Base-by-base conservation (phyloP, 108 stramenopile genomes). In the Cyclostephanos invisitatus region DNA sequence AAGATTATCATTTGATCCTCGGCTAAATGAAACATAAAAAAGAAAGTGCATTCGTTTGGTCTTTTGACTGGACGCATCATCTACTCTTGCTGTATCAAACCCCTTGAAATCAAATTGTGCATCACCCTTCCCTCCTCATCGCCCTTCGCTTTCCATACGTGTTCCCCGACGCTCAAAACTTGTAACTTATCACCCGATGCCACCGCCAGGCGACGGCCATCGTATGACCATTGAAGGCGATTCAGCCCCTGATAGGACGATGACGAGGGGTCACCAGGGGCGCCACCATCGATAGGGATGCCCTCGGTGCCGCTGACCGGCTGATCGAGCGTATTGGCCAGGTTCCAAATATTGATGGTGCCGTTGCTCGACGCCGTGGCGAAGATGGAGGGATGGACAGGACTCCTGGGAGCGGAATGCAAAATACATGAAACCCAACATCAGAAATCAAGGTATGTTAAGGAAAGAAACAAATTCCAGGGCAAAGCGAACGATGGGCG, bases 341-440 rank as follows among this genome's bases (percentile, higher is more conserved):
- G 81, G 70, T 96, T 93, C 92, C 92, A 96, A 29, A 96, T 67
- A 24, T 89, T 86, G 37, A 96, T 47, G 20, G 86, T 90, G 28
- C 95, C 95, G 50, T 91, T 93, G 61, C 89, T 89, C 0, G 92
- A 90, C 20, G 90, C 89, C 10, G 92, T 90, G 32, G 91, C 91
- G 77, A 94, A 94, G 40, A 96, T 64, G 10, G 89, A 82, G 17
- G 93, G 89, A 69, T 94, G 90, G 17, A 81, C 67, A 0, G 96
- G 91, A 63, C 84, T 90, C 88, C 84, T 84, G 53, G 46, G 36
- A 21, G 59, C 20, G 49, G 8, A 29, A 36, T 29, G 64, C 42
- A 24, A 6, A 59, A 38, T 50, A 27, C 38, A 54, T 0, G 48
- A 68, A 32, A 21, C 15, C 40, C 17, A 35, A n/a, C 15, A 56